These are phyloP conservation scores for Leccinum fibrillosum DNA, from an alignment of 768 basidiomycete species.

Conservation along the genomic window DNA sequence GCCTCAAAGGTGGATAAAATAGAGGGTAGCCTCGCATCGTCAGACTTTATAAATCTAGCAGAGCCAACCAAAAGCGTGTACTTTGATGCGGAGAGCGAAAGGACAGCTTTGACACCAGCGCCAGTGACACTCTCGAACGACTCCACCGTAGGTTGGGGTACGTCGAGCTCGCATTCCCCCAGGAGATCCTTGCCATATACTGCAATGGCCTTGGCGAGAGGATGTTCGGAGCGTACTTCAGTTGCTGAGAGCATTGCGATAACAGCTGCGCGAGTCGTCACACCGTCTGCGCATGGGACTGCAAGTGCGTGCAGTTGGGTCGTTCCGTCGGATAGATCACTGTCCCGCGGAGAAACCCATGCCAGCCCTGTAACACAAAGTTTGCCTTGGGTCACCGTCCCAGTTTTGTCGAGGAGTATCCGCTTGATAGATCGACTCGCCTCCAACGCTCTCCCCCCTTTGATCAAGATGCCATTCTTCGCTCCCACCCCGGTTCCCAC, in stretches of 20 bases:
- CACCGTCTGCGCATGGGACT: conserved; percentile 53
- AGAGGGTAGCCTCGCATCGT: conserved; percentile 51
- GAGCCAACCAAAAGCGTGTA: conserved; percentile 74
- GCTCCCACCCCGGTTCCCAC: conserved; percentile 98
- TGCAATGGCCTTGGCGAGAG: conserved; percentile 91
- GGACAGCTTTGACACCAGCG: conserved; percentile 74
- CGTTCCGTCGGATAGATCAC: conserved; percentile 15
- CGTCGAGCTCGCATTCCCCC: conserved; percentile 34
- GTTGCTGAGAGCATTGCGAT: conserved; percentile 82
- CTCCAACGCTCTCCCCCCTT: conserved; percentile 92
- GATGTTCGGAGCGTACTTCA: conserved; percentile 93
- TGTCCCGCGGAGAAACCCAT: conserved; percentile 57
- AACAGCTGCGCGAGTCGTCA: conserved; percentile 55
- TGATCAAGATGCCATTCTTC: conserved; percentile 96
- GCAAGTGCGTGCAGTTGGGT: conserved; percentile 12
- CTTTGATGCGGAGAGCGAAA: conserved; percentile 51
- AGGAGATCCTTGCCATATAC: conserved; percentile 71
- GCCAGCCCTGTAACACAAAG: conserved; percentile 71
- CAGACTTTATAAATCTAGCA: conserved; percentile 60
- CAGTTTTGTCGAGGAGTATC: conserved; percentile 95
- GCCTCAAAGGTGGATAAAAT: conserved; percentile 62
- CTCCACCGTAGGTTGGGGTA: conserved; percentile 56
- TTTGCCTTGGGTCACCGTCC: conserved; percentile 95
- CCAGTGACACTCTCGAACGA: conserved; percentile 89
- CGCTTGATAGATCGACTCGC: conserved; percentile 79